Conservation (phyloP, 441 rosid genomes). For the Euphorbia schlechtendalii region DNA sequence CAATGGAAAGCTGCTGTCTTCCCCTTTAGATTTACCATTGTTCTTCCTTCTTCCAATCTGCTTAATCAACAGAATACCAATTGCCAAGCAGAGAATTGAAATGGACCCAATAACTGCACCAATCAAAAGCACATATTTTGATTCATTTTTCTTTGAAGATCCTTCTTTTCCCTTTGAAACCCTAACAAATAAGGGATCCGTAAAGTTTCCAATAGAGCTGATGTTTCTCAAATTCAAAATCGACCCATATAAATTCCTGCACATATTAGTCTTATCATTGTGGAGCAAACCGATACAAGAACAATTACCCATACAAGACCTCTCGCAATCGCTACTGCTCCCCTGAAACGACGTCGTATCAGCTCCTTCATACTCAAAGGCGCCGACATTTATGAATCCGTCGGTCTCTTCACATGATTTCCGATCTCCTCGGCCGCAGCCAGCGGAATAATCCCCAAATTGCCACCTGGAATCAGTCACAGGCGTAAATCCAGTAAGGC, state of each 20-base stretch:
- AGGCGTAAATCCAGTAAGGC: slow-evolving; percentile 57
- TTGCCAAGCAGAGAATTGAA: slow-evolving; percentile 33
- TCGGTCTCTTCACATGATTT: slow-evolving; percentile 36
- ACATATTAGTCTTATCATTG: slow-evolving; percentile 33
- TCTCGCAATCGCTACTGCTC: slow-evolving; percentile 43
- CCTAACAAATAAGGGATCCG: slow-evolving; percentile 44
- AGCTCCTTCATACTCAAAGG: slow-evolving; percentile 37
- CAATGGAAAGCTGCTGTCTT: slow-evolving; percentile 39
- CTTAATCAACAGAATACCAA: slow-evolving; percentile 29
- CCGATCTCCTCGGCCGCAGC: slow-evolving; percentile 41
- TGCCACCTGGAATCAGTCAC: slow-evolving; percentile 41
- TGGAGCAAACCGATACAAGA: slow-evolving; percentile 66
- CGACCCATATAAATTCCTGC: slow-evolving; percentile 49
- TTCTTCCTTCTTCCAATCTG: slow-evolving; percentile 35
- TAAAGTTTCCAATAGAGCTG: slow-evolving; percentile 26
- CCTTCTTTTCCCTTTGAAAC: slow-evolving; percentile 32
- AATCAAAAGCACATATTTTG: slow-evolving; percentile 35
- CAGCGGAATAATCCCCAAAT: slow-evolving; percentile 40
- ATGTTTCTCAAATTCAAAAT: slow-evolving; percentile 50
- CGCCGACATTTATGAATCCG: slow-evolving; percentile 43
- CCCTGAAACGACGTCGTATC: slow-evolving; percentile 27
- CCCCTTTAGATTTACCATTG: slow-evolving; percentile 25
- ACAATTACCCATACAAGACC: slow-evolving; percentile 48
- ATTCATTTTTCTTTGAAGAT: slow-evolving; percentile 26
- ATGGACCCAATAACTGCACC: slow-evolving; percentile 44